Evolutionary conservation across 768 basidiomycete species (phyloP).

Genomic region (Boletus patriciae): DNA sequence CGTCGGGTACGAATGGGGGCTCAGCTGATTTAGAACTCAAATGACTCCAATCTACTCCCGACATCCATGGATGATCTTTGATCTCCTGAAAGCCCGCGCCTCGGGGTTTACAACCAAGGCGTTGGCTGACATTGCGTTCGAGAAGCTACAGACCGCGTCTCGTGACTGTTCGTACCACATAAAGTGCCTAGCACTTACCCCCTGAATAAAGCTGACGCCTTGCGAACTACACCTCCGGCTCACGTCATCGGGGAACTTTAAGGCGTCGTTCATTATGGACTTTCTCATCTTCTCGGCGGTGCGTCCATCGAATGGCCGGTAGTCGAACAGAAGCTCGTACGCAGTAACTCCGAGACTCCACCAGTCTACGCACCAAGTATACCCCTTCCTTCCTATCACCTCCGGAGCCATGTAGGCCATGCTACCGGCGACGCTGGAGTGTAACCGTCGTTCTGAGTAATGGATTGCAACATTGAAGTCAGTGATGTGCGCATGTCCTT

Average conservation of each 20-base stretch:
- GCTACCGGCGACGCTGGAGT: constrained; percentile 94
- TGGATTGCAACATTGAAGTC: constrained; percentile 99
- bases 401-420: constrained; percentile 99
- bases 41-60: constrained; percentile 74
- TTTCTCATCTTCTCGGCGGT: constrained; percentile 86
- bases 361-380: constrained; percentile 92
- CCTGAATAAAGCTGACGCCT: constrained; percentile 63
- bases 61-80: constrained; percentile 83
- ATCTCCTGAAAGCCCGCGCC: constrained; percentile 76
- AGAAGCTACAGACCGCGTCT: constrained; percentile 57
- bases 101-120: constrained; percentile 77
- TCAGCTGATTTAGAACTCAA: constrained; percentile 67
- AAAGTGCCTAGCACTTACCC: constrained; percentile 47
- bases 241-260: constrained; percentile 75
- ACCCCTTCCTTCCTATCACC: constrained; percentile 88
- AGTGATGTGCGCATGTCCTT: constrained; percentile 93
- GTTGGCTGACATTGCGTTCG: constrained; percentile 73
- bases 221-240: constrained; percentile 59
- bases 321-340: constrained; percentile 84
- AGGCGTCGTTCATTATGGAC: constrained; percentile 76
- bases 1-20: constrained; percentile 91
- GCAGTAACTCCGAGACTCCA: constrained; percentile 93
- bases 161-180: constrained; percentile 9
- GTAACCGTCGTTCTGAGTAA: constrained; percentile 83
- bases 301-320: constrained; percentile 87